Percentiles rank a stretch among this genome's conserved stretches.
phyloP scores from a whole-genome alignment of 2,329 filamentous ascomycete genomes.

The Cordyceps pruinosa region DNA sequence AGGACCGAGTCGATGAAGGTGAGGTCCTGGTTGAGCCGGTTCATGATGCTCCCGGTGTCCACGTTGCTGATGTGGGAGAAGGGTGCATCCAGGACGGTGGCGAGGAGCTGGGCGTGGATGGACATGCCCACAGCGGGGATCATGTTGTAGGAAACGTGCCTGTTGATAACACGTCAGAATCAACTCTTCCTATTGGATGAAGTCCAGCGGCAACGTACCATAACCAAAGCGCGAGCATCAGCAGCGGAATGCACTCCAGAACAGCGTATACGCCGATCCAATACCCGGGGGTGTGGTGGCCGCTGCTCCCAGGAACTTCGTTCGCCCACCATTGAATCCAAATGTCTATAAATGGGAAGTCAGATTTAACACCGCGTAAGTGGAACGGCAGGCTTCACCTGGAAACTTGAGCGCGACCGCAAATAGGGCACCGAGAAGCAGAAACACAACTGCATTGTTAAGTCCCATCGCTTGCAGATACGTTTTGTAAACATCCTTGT shows the following conservation, averaged over 20 bases:
- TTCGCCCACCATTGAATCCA: constrained; percentile 8
- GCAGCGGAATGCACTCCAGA: not conserved
- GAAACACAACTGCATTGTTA: not conserved
- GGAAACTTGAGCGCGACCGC: not conserved
- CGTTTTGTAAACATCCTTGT: not conserved
- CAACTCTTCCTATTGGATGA: not conserved
- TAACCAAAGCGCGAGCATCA: not conserved
- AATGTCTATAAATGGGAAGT: not conserved
- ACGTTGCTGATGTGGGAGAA: constrained; percentile 1
- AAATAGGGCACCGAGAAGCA: not conserved
- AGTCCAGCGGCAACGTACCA: not conserved
- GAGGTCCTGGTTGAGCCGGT: constrained; percentile 6
- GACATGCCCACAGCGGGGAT: not conserved
- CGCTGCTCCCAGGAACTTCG: not conserved
- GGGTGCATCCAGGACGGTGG: not conserved
- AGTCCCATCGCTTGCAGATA: not conserved
- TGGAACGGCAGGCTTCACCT: not conserved
- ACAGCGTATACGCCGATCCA: not conserved
- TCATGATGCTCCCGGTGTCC: not conserved
- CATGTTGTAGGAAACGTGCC: not conserved
- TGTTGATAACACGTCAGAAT: not conserved
- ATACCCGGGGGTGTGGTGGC: not conserved
- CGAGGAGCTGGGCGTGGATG: not conserved
- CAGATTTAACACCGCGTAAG: not conserved
- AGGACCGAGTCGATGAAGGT: not conserved